Percentiles rank a stretch among this genome's conserved stretches.
These are phyloP conservation scores for Posidonia australis DNA, from an alignment of 106 monocot species.

Conservation along the genomic window DNA sequence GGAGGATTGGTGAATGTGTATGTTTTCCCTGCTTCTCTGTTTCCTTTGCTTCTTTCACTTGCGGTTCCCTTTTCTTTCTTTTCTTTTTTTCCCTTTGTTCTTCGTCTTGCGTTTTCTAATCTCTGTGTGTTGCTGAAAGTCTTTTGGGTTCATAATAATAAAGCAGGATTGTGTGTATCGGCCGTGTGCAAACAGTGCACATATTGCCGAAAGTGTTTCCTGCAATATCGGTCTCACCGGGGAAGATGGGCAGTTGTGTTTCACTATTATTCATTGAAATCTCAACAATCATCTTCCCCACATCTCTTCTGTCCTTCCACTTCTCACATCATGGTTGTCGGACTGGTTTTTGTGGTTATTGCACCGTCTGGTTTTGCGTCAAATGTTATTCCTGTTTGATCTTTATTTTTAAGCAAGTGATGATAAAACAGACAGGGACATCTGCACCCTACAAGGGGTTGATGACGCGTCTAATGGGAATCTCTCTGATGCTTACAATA, in stretches of 20 bases:
- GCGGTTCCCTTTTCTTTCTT: no score
- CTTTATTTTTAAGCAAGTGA: background rate
- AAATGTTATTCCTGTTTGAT: background rate
- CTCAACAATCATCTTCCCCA: slow-evolving; percentile 25
- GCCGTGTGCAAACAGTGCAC: slow-evolving; percentile 4
- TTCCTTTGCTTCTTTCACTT: no score
- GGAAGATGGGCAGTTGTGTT: slow-evolving; percentile 22
- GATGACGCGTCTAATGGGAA: slow-evolving; percentile 5
- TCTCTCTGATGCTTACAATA: slow-evolving; percentile 9
- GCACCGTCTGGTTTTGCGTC: background rate
- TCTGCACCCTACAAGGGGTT: background rate
- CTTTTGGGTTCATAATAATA: no score
- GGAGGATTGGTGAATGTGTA: no score
- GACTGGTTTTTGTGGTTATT: background rate
- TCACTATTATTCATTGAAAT: slow-evolving; percentile 6
- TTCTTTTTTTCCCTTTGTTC: no score
- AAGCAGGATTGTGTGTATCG: slow-evolving; percentile 17
- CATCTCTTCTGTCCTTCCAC: background rate
- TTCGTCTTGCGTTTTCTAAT: no score
- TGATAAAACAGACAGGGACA: slow-evolving; percentile 9
- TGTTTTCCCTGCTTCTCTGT: no score
- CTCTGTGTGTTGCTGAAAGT: no score
- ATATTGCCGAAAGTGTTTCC: slow-evolving; percentile 19
- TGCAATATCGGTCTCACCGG: slow-evolving; percentile 6
- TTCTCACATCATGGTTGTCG: no score